These are phyloP conservation scores for Ophiostoma tasmaniense DNA, from an alignment of 2,329 filamentous ascomycete species.

Conservation along the genomic window DNA sequence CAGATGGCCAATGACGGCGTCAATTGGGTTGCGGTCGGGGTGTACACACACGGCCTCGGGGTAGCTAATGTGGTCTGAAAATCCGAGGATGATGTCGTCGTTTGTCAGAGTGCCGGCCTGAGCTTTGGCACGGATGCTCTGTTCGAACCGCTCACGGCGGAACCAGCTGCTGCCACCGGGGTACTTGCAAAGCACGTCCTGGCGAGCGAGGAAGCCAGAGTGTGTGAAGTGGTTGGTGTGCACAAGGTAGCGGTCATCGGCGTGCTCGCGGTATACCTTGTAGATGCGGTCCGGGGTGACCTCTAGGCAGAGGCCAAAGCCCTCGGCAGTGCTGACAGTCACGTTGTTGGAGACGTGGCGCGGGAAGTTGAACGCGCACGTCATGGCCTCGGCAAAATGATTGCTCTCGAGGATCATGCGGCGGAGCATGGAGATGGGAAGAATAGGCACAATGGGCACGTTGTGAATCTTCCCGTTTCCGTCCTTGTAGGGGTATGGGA, in stretches of 20 bases:
- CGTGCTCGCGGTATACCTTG: conserved; percentile 15
- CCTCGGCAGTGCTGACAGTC: conserved; percentile 20
- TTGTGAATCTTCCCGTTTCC: conserved; percentile 9
- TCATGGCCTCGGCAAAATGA: conserved; percentile 19
- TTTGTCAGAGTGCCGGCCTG: conserved; percentile 11
- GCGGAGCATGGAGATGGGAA: conserved; percentile 23
- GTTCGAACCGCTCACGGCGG: conserved; percentile 18
- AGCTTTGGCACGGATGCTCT: conserved; percentile 13
- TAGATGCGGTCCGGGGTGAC: conserved; percentile 22
- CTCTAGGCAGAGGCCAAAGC: conserved; percentile 24
- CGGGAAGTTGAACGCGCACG: conserved; percentile 16
- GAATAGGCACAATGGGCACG: conserved; percentile 13
- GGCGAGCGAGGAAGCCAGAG: conserved; percentile 19
- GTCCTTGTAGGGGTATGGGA: conserved; percentile 17
- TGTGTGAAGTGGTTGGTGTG: conserved; percentile 26
- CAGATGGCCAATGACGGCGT: conserved; percentile 15
- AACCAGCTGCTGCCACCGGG: conserved; percentile 23
- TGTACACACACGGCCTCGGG: conserved; percentile 23
- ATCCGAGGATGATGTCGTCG: conserved; percentile 18
- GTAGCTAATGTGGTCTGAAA: conserved; percentile 23
- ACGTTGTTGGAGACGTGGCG: conserved; percentile 26
- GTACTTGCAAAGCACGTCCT: conserved; percentile 20
- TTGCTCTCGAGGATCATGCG: conserved; percentile 23
- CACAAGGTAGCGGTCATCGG: conserved; percentile 21
- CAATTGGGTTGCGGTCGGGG: conserved; percentile 16